phyloP scores from a whole-genome alignment of 169 alveolate species.

The Babesia sp. region DNA sequence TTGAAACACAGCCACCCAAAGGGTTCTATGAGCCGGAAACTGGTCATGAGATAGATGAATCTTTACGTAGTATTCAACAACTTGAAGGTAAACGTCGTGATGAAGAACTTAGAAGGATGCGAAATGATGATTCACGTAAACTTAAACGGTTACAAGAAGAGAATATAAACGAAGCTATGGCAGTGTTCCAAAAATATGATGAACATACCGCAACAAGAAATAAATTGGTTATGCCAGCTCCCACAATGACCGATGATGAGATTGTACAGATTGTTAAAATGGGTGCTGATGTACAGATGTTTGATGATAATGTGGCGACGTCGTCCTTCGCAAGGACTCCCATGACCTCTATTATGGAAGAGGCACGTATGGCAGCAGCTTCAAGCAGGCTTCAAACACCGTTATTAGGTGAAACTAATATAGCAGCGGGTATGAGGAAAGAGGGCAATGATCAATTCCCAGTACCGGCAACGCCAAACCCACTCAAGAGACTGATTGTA shows the following conservation, averaged over 20 bases:
- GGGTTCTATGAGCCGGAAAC: conserved; percentile 89
- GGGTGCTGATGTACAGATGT: conserved; percentile 66
- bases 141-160: conserved; percentile 89
- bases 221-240: conserved; percentile 79
- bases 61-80: conserved; percentile 76
- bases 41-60: conserved; percentile 84
- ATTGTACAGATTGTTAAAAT: conserved; percentile 65
- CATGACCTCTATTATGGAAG: conserved; percentile 66
- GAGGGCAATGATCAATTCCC: conserved; percentile 13
- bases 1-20: conserved; percentile 91
- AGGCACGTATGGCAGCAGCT: conserved; percentile 69
- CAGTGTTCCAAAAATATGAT: conserved; percentile 83
- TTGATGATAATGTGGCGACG: conserved; percentile 56
- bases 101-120: conserved; percentile 87
- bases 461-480: conserved; percentile 60
- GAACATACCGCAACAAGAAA: conserved; percentile 64
- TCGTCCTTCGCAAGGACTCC: conserved; percentile 67
- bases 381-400: conserved; percentile 67
- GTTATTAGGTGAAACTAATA: conserved; percentile 56
- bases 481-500: conserved; percentile 49
- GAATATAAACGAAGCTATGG: conserved; percentile 89
- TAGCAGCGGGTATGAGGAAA: conserved; percentile 8
- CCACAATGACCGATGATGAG: conserved; percentile 80
- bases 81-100: conserved; percentile 90
- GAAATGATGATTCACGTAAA: conserved; percentile 88